Evolutionary conservation across 306 rosid genomes (phyloP), one percentile per base, ranked within the genome.

Genomic region (Trifolium fragiferum): DNA sequence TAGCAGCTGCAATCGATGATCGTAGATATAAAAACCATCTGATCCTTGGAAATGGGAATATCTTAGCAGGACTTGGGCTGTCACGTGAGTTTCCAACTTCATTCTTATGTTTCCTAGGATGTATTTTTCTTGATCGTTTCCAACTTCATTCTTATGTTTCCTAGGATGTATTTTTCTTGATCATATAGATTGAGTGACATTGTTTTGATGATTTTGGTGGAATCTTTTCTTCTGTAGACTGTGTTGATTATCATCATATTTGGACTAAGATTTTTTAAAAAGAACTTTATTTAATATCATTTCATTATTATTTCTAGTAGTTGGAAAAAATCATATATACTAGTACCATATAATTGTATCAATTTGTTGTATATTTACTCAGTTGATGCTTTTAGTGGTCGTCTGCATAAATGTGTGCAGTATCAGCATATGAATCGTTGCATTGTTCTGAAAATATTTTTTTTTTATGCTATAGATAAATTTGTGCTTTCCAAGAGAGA

Each of bases 1-100:
- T 95, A 37, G 99, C 97, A 67, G 99, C 99, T 27, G 99, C 99
- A 70, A 89, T 95, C 76, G 99, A 95, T 86, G 99, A 95, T 64
- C 97, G 99, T 78, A 86, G 93, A 89, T 95, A 95, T 87, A 95
- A 95, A 84, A 95, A 95, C 76, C 97, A 95, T 79, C 77, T 95
- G 77, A 73, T 47, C 27, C 98, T 95, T 66, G 99, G 96, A 72
- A 92, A 95, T 87, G 96, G 98, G 76, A 92, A 89, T 80, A 75
- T 85, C 68, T 80, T 95, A 80, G 84, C 98, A 49, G 99, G 99
- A 82, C 37, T 89, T 80, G 97, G 99, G 61, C 78, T 95, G 84
- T 95, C 99, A 75, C 97, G 99, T 95, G 86, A 92, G 98, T 87
- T 78, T 84, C 80, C 76, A 68, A 61, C 64, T 62, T 73, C 55